Evolutionary conservation across 2,329 filamentous ascomycete genomes (phyloP), one percentile per base, ranked within the genome.

Genomic region (Penicillium capsulatum): DNA sequence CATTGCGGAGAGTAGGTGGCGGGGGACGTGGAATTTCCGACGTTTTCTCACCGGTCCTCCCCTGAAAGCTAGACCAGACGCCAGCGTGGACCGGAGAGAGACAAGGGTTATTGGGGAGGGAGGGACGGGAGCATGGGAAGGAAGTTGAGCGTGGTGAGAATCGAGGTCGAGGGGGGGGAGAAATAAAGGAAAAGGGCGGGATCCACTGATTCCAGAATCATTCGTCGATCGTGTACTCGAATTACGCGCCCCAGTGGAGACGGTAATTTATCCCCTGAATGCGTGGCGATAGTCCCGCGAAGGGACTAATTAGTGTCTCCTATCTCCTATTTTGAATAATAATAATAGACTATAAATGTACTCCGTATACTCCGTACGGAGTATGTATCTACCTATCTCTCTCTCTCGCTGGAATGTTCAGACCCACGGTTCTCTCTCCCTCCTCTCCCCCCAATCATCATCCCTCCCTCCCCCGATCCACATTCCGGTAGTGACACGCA

Each of bases 1-100:
- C 63, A 66, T 66, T 40, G 59, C 62, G 63, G 57, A 58, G 26
- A 59, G 51, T 38, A 45, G 54, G 43, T 53, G 55, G 46, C 54
- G 51, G 40, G 50, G 44, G 35, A 35, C 44, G 34, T 46, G 35
- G 5, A 38, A 49, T 38, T 39, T 33, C 36, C 39, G 40, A 28
- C 44, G 49, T 50, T 52, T 52, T 53, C 46, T 53, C 41, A 51
- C 49, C 49, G 39, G 39, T 7, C 47, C 45, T 50, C 48, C 45
- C 49, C 51, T 50, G 31, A 32, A 14, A 44, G 44, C 31, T 40
- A 34, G 39, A 48, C 43, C 40, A 31, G 48, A 31, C 32, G 51
- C 52, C 52, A 55, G 50, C 29, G 40, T 55, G 38, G 43, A 24
- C 34, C 31, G 31, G 19, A 36, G 37, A 32, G 31, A 38, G 31